These are phyloP conservation scores for Pisolithus sp. DNA, from an alignment of 768 basidiomycete genomes.

Conservation along the genomic window DNA sequence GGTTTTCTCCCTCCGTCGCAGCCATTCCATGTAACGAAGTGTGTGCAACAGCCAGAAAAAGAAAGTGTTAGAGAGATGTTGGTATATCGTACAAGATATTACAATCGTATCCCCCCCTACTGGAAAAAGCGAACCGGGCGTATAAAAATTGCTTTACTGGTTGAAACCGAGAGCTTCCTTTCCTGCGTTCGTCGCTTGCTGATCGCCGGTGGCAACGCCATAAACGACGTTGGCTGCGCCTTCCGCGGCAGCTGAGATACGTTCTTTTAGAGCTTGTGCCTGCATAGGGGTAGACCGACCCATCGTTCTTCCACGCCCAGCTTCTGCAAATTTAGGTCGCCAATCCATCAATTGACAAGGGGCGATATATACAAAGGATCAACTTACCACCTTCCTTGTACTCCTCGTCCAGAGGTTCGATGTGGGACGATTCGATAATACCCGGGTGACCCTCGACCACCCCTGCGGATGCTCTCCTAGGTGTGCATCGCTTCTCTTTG, in stretches of 20 bases:
- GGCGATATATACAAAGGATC: not conserved
- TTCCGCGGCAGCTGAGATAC: slow-evolving; percentile 25
- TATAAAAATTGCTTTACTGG: not conserved
- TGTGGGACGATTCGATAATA: slow-evolving; percentile 49
- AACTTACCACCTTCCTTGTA: slow-evolving; percentile 33
- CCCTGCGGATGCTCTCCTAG: slow-evolving; percentile 38
- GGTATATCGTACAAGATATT: not conserved
- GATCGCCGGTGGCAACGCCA: slow-evolving; percentile 31
- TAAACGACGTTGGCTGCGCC: slow-evolving; percentile 35
- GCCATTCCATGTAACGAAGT: too few species aligned
- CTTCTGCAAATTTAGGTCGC: not conserved
- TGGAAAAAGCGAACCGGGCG: not conserved
- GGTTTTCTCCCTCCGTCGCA: not conserved
- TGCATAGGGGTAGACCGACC: not conserved
- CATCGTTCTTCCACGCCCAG: not conserved
- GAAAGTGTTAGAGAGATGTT: not conserved
- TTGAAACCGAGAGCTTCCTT: slow-evolving; percentile 21
- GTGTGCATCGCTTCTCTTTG: slow-evolving; percentile 33
- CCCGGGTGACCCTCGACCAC: slow-evolving; percentile 49
- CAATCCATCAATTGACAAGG: not conserved
- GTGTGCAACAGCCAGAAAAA: too few species aligned
- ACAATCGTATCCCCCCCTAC: not conserved
- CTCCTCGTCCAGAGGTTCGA: slow-evolving; percentile 45
- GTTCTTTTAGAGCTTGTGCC: slow-evolving; percentile 12
- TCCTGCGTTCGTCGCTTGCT: slow-evolving; percentile 28